A percentile compares a stretch with the other conserved stretches of the same genome.
phyloP scores from a whole-genome alignment of 177 flowering plant species.

The Telopea speciosissima region DNA sequence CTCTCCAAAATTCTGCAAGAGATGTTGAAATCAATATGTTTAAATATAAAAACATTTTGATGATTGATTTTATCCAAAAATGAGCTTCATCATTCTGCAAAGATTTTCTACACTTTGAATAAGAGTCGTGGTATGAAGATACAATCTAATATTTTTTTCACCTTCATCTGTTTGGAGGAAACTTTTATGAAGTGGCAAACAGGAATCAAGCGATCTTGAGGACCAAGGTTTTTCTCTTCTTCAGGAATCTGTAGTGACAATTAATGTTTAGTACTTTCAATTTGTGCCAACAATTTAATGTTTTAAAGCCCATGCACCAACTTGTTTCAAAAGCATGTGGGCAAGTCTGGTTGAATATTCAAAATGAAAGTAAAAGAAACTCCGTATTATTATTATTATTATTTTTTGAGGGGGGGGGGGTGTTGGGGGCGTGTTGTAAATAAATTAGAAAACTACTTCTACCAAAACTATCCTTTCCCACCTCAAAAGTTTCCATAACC shows the following conservation, averaged over 20 bases:
- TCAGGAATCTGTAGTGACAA: constrained; percentile 58
- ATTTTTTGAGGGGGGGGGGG: too few species aligned
- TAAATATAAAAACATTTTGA: neutral
- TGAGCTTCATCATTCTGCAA: neutral
- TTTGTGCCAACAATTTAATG: neutral
- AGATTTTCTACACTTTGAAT: too few species aligned
- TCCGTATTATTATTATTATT: too few species aligned
- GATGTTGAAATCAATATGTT: constrained; percentile 32
- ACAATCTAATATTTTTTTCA: constrained; percentile 8
- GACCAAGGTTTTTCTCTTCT: too few species aligned
- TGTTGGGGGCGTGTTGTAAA: too few species aligned
- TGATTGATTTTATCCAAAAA: too few species aligned
- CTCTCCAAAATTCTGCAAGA: constrained; percentile 76
- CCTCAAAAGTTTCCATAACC: too few species aligned
- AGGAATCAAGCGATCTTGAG: constrained; percentile 77
- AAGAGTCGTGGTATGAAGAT: neutral
- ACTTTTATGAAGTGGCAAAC: constrained; percentile 83
- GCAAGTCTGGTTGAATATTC: too few species aligned
- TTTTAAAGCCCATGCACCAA: neutral
- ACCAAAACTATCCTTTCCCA: too few species aligned
- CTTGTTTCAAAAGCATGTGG: too few species aligned
- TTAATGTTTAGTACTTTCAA: neutral
- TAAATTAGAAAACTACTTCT: too few species aligned
- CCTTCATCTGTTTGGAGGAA: constrained; percentile 65
- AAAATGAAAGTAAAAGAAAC: too few species aligned